A percentile compares a stretch with the other conserved stretches of the same genome.
phyloP scores from a whole-genome alignment of 495 filamentous ascomycete genomes.

The Penicillium diatomitis region DNA sequence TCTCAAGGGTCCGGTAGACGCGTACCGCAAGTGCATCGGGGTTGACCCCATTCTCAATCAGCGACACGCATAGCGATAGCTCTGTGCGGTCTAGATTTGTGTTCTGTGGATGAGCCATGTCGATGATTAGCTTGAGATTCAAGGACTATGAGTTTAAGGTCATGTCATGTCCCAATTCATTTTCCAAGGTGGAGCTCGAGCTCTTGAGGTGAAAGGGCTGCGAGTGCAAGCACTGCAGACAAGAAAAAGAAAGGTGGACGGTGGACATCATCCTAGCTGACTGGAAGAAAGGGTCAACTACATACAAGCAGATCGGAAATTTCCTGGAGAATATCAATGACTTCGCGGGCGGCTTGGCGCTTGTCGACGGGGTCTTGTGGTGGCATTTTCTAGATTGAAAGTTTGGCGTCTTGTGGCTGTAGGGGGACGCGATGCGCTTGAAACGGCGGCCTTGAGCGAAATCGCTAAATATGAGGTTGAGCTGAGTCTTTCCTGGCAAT shows the following conservation, averaged over 20 bases:
- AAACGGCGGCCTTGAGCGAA: no score
- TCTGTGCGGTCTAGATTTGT: constrained; percentile 84
- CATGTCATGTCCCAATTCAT: no score
- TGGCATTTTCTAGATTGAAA: constrained; percentile 8
- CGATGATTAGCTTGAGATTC: background rate
- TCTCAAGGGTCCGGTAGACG: constrained; percentile 6
- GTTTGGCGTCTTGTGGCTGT: background rate
- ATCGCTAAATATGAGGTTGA: no score
- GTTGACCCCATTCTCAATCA: constrained; percentile 96
- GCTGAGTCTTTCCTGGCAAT: no score
- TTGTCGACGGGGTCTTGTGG: constrained; percentile 44
- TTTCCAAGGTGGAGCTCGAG: no score
- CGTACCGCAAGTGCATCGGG: constrained; percentile 89
- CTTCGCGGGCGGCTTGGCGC: constrained; percentile 85
- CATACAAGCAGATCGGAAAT: constrained; percentile 80
- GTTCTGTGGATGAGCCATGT: constrained; percentile 47
- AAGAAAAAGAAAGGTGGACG: no score
- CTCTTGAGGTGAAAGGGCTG: no score
- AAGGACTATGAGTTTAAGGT: no score
- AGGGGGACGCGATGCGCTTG: no score
- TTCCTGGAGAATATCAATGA: constrained; percentile 91
- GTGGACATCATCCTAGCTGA: background rate
- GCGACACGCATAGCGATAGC: constrained; percentile 85
- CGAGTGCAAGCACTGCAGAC: no score
- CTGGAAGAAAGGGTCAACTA: constrained; percentile 3